Percentiles rank a stretch among this genome's conserved stretches.
These are phyloP conservation scores for Kazachstania bromeliacearum DNA, from an alignment of 805 yeast species.

Conservation along the genomic window DNA sequence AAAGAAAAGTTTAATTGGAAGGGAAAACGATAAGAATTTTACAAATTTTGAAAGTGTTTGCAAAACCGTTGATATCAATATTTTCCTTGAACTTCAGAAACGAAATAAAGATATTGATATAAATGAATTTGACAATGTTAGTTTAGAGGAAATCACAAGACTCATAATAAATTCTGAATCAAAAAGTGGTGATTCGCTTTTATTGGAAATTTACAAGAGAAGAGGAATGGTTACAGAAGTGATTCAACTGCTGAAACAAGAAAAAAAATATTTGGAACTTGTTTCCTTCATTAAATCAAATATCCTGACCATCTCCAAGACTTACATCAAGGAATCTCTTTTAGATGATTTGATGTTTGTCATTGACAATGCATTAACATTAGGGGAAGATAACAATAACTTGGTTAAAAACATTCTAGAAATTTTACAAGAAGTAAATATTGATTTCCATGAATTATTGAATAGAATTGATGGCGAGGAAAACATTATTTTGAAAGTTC, in stretches of 20 bases:
- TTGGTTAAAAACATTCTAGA: constrained; percentile 6
- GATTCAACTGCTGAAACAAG: constrained; percentile 8
- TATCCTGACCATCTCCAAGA: constrained; percentile 7
- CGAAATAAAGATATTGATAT: constrained; percentile 7
- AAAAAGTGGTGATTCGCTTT: constrained; percentile 4
- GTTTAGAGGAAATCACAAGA: constrained; percentile 13
- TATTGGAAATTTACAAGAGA: constrained; percentile 12
- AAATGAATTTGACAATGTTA: constrained; percentile 10
- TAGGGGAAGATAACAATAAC: background rate
- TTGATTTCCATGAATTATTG: constrained; percentile 12
- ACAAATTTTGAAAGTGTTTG: constrained; percentile 13
- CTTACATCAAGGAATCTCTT: constrained; percentile 7
- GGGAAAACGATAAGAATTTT: constrained; percentile 1
- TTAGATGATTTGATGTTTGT: constrained; percentile 13
- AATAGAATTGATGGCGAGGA: constrained; percentile 7
- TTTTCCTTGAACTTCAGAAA: constrained; percentile 8
- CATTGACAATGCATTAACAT: constrained; percentile 3
- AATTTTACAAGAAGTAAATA: constrained; percentile 7
- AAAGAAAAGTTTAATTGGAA: constrained; percentile 2
- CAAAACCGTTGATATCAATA: constrained; percentile 20
- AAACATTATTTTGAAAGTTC: constrained; percentile 15
- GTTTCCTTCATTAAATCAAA: constrained; percentile 8
- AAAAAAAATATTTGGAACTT: constrained; percentile 3
- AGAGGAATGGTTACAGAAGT: constrained; percentile 10
- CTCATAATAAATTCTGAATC: constrained; percentile 6